phyloP scores from a whole-genome alignment of 1,284 basidiomycete species.

The Moesziomyces antarcticus region DNA sequence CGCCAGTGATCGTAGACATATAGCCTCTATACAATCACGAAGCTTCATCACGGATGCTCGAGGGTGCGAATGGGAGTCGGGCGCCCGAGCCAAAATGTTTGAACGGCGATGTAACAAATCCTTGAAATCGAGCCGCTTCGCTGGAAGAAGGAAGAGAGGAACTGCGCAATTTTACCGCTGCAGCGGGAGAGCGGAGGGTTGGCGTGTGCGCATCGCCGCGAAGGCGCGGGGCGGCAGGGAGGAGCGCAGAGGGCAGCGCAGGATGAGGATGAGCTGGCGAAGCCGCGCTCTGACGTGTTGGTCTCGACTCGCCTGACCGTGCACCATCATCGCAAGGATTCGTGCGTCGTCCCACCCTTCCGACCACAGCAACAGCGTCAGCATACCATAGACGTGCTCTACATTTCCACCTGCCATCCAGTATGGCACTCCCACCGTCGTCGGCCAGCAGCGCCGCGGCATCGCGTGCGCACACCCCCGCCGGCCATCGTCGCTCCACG shows the following conservation, averaged over 20 bases:
- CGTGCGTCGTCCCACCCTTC: not conserved
- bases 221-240: too few species aligned
- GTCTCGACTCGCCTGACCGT: constrained; percentile 7
- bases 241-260: not conserved
- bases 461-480: constrained; percentile 25
- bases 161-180: too few species aligned
- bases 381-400: not conserved
- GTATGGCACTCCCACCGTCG: constrained; percentile 5
- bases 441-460: constrained; percentile 6
- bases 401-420: not conserved
- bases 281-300: constrained; percentile 20
- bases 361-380: not conserved
- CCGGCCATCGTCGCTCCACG: constrained; percentile 38
- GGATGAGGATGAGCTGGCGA: constrained; percentile 2
- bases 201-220: too few species aligned
- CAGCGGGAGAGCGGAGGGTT: too few species aligned
- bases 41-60: too few species aligned
- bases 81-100: too few species aligned
- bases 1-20: constrained; percentile 39
- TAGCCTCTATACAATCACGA: constrained; percentile 1
- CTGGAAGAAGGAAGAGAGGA: too few species aligned
- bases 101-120: too few species aligned
- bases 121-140: too few species aligned
- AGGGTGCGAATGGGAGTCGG: too few species aligned
- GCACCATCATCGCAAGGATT: not conserved